phyloP scores from a whole-genome alignment of 345 rosid species.

The Sisymbrium irio region DNA sequence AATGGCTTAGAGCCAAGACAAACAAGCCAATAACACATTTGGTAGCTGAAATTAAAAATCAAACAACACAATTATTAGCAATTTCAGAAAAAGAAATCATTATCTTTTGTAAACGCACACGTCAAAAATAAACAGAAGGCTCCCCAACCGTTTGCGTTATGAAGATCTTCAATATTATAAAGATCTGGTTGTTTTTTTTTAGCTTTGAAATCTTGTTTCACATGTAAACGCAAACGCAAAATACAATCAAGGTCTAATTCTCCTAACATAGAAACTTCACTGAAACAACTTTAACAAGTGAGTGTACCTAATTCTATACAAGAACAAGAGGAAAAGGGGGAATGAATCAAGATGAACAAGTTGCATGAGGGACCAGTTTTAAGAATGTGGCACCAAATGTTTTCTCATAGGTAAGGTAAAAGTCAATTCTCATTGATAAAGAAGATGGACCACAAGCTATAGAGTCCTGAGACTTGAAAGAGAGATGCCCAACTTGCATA shows the following conservation, averaged over 20 bases:
- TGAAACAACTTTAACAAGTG: constrained; percentile 10
- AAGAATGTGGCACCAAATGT: constrained; percentile 12
- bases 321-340: background rate
- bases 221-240: background rate
- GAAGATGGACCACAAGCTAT: constrained; percentile 29
- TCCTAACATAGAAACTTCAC: background rate
- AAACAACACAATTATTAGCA: background rate
- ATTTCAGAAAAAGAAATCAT: background rate
- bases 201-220: background rate
- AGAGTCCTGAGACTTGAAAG: background rate
- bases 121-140: background rate
- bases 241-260: constrained; percentile 1
- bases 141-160: background rate
- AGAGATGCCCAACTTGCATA: constrained; percentile 29
- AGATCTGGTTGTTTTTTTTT: background rate
- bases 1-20: constrained; percentile 4
- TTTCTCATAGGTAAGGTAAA: constrained; percentile 29
- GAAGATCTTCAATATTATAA: background rate
- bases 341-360: constrained; percentile 26
- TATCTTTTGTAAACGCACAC: background rate
- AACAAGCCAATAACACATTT: background rate
- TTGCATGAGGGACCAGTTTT: constrained; percentile 20
- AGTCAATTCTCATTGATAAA: background rate
- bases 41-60: background rate
- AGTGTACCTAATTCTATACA: constrained; percentile 17